Base-by-base conservation (phyloP, 768 basidiomycete species). In the Suillus luteus region DNA sequence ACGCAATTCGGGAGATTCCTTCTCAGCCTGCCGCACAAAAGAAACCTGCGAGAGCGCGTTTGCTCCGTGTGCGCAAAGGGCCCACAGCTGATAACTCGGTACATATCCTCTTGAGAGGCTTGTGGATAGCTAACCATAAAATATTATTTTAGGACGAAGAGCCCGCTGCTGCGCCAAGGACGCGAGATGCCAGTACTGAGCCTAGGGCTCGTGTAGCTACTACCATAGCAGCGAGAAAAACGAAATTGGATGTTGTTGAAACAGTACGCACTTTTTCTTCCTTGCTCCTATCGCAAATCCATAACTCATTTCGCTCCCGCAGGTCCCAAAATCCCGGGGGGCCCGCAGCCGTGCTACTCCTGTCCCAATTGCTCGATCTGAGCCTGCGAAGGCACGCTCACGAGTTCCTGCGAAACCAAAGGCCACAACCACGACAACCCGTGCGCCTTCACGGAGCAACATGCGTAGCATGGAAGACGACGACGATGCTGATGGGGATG, bases 401-500 rank as follows among this genome's bases (percentile, higher is more conserved):
- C 60, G 60, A 59, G 46, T 58, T 11, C 6, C 14, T 60, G 55
- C n/a, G 12, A 59, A 51, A 12, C 22, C 62, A 31, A 63, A 60
- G 62, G n/a, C 27, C 17, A 33, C 62, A 63, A 48, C 15, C 10
- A 24, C 60, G 35, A 15, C 61, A 24, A 60, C 19, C 10, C 62
- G 61, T 33, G 40, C 33, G 10, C 44, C 62, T 33, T 44, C 62
- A 35, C 57, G 33, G 44, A 38, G 7, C 35, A 60, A 35, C 19
- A 35, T 24, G n/a, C 62, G 55, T 40, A 61, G 19, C 10, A 38
- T 22, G 22, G 55, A 43, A 33, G 31, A 31, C 8, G 38, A 59
- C 12, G 61, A 62, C 2, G 62, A 63, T n/a, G 62, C 15, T 40
- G 62, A 63, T 43, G 62, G 57, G 27, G 52, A 55, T 43, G 63